Base-by-base conservation (phyloP, 352 stramenopile species). In the Nothophytophthora sp. region DNA sequence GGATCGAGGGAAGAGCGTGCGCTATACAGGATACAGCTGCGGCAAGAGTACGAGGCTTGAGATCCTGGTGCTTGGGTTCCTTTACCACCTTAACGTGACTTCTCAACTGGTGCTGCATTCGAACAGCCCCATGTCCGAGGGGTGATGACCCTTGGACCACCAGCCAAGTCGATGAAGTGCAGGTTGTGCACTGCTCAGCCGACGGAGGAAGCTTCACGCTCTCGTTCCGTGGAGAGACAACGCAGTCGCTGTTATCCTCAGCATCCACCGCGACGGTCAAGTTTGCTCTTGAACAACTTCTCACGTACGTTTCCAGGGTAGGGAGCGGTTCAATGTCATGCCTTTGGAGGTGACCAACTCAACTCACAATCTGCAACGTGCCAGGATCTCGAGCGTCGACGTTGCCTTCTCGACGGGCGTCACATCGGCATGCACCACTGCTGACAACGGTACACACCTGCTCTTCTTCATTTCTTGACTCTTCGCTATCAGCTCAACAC, bases 121-220 rank as follows among this genome's bases (percentile, higher is more conserved):
- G 15, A 15, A 30, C 40, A 89, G 79, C 68, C 23, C 76, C 81
- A 4, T 97, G 90, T 39, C 84, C 86, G 2, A 73, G 61, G 28
- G 90, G 90, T 8, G 90, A 97, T 50, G 90, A 97, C 49, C 88
- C 90, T 8, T 90, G 88, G 69, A 97, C 85, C 1, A 60, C 67
- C 1, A 72, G 62, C 9, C 81, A 92, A 55, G 64, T 78, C 1
- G 62, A 90, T 30, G 90, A 96, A 53, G 70, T 95, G 1, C 90
- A 97, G 49, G 62, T 62, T 1, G 37, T 97, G 9, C 70, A 41
- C 45, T 96, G 88, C 32, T 53, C 60, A 7, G 87, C 85, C 2
- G 66, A 72, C 2, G 74, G 71, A n/a, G 90, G 90, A 5, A 86
- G 53, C 1, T 92, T 97, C 47, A 81, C 57, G 3, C 52, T 97